Percentiles rank a stretch among this genome's conserved stretches.
Conservation (phyloP, 164 flowering plant genomes). For the Vitis vinifera region DNA sequence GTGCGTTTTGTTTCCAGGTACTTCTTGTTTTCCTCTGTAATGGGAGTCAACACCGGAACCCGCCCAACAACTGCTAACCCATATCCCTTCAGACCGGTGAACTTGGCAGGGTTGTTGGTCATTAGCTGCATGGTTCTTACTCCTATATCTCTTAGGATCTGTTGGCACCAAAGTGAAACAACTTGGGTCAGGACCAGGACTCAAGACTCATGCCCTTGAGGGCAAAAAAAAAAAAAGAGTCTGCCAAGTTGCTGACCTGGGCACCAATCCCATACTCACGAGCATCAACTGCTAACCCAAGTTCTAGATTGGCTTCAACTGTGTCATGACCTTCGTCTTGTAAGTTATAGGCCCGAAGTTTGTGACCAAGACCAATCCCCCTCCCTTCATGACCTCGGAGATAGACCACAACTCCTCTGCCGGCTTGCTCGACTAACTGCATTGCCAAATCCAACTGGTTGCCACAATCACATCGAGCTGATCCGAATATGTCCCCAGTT, state of each 20-base stretch:
- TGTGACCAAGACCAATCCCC: conserved; percentile 90
- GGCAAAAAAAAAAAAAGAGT: too few relatives aligned
- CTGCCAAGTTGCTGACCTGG: conserved; percentile 47
- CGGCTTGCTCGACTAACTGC: conserved; percentile 74
- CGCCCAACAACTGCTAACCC: conserved; percentile 87
- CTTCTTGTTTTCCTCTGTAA: conserved; percentile 80
- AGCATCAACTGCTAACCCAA: conserved; percentile 83
- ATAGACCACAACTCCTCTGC: conserved; percentile 76
- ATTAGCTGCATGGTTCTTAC: conserved; percentile 78
- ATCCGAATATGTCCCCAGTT: conserved; percentile 89
- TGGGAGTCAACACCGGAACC: conserved; percentile 81
- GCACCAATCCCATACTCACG: conserved; percentile 95
- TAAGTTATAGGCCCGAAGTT: conserved; percentile 83
- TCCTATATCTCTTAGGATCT: conserved; percentile 84
- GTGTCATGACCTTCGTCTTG: conserved; percentile 97
- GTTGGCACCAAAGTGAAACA: conserved; percentile 6
- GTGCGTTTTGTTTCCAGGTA: conserved; percentile 83
- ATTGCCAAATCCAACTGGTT: conserved; percentile 82
- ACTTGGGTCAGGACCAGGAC: neutral
- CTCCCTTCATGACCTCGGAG: conserved; percentile 95
- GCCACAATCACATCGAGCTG: conserved; percentile 90
- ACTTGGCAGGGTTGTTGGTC: conserved; percentile 94
- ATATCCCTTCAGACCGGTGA: conserved; percentile 79
- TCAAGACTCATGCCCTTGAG: too few relatives aligned
- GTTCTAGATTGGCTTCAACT: conserved; percentile 89